Base-by-base conservation (phyloP, 331 rosid species). In the Arachis monticola region DNA sequence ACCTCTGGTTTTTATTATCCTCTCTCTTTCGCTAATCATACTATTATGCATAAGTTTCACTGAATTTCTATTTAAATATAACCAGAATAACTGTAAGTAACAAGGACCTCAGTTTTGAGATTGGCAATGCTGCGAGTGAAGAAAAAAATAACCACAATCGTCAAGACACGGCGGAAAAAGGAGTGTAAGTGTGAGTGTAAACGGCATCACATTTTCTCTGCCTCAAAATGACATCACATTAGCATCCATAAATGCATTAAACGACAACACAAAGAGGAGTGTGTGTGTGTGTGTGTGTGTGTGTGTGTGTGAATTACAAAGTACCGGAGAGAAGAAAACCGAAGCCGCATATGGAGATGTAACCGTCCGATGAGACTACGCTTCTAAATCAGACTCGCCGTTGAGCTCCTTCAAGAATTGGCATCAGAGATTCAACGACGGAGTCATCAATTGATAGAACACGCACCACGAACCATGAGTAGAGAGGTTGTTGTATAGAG, bases 291-390 rank as follows among this genome's bases (percentile, higher is more conserved):
- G n/a, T 17, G 22, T 17, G 27, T 22, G 27, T 27, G 30, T 27
- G 30, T 27, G 30, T 27, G 30, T 27, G 30, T 27, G 30, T 27
- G 30, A 27, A 27, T 27, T 27, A 1, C 30, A 7, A 8, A 82
- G 5, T 73, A 89, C 97, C 93, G 65, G 98, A 91, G 47, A 93
- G 96, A 63, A 93, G 97, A 8, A 97, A 93, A 42, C 93, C 98
- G 78, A 87, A 87, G 77, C 95, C 98, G 69, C 93, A 89, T 8
- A 93, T 86, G 27, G 96, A 87, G 78, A 91, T 82, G 80, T 64
- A 80, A 72, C 87, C 96, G 58, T 84, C 82, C 7, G 73, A 3
- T 0, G 89, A 74, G 78, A 64, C 73, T 59, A 88, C 2, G 77
- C 71, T 41, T 85, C 90, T 68, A 92, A 89, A 79, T 89, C 87